Conservation (phyloP, 2,329 filamentous ascomycete genomes). For the Aspergillus amoenus region DNA sequence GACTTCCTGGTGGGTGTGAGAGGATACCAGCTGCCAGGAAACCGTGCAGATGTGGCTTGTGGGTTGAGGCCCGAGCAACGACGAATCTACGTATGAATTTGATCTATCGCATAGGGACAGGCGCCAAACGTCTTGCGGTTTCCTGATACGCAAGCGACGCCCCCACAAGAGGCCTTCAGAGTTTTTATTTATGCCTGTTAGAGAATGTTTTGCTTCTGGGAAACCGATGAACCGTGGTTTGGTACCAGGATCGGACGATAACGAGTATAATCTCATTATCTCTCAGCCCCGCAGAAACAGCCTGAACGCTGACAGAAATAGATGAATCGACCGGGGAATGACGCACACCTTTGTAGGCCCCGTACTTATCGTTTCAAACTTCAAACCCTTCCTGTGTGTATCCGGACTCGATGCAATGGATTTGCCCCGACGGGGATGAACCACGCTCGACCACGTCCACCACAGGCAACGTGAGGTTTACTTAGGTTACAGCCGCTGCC, state of each 20-base stretch:
- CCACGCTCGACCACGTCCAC: not conserved
- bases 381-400: no score
- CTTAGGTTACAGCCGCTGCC: slow-evolving; percentile 2
- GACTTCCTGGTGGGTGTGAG: slow-evolving; percentile 3
- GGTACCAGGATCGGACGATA: not conserved
- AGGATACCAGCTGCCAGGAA: slow-evolving; percentile 11
- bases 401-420: not conserved
- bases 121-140: not conserved
- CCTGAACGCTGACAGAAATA: not conserved
- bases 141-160: not conserved
- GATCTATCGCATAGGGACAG: slow-evolving; percentile 6
- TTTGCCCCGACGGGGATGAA: not conserved
- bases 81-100: slow-evolving; percentile 6
- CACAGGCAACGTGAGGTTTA: not conserved
- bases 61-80: slow-evolving; percentile 9
- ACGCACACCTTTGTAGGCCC: not conserved
- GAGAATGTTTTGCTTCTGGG: not conserved
- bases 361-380: not conserved
- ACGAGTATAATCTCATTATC: not conserved
- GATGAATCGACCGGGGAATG: not conserved
- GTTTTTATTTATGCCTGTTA: not conserved
- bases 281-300: not conserved
- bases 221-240: not conserved
- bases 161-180: not conserved
- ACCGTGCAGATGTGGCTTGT: slow-evolving; percentile 16